Percentiles rank a stretch among this genome's conserved stretches.
Evolutionary conservation across 2,329 filamentous ascomycete genomes (phyloP).

Genomic region (Rhynchosporium agropyri): DNA sequence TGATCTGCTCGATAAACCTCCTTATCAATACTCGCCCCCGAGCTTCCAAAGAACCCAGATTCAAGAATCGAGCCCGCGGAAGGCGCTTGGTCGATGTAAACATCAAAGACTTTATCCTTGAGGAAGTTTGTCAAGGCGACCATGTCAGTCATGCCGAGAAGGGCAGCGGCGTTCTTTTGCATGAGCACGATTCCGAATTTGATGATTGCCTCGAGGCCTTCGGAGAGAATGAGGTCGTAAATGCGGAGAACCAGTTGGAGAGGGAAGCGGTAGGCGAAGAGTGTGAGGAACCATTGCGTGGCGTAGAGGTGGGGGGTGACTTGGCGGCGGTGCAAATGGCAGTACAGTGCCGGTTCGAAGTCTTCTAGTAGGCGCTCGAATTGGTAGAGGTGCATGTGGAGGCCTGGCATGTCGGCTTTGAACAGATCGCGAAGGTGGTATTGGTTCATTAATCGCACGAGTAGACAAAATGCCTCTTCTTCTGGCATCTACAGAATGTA

Average conservation of each 20-base stretch:
- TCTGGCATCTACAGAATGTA: conserved; percentile 75
- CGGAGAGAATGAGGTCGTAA: conserved; percentile 92
- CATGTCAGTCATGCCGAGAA: conserved; percentile 91
- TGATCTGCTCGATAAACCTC: conserved; percentile 95
- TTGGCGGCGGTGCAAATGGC: conserved; percentile 83
- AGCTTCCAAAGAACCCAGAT: conserved; percentile 95
- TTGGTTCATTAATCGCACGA: conserved; percentile 95
- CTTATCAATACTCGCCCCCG: conserved; percentile 85
- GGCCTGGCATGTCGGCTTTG: conserved; percentile 91
- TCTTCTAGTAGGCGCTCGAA: conserved; percentile 95
- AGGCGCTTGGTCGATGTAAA: conserved; percentile 93
- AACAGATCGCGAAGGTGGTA: conserved; percentile 93
- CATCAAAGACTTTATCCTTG: conserved; percentile 93
- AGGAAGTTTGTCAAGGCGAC: conserved; percentile 82
- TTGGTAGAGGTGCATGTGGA: conserved; percentile 91
- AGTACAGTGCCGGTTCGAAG: conserved; percentile 89
- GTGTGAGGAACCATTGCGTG: conserved; percentile 97
- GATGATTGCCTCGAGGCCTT: conserved; percentile 89
- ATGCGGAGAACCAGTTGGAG: conserved; percentile 94
- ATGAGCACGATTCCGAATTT: conserved; percentile 95
- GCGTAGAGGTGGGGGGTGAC: conserved; percentile 93
- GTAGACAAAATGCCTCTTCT: conserved; percentile 91
- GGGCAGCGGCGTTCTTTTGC: conserved; percentile 82
- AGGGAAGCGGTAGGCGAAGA: conserved; percentile 98
- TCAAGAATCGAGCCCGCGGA: conserved; percentile 92